Base-by-base conservation (phyloP, 805 yeast genomes). In the Ogataea saltuana region DNA sequence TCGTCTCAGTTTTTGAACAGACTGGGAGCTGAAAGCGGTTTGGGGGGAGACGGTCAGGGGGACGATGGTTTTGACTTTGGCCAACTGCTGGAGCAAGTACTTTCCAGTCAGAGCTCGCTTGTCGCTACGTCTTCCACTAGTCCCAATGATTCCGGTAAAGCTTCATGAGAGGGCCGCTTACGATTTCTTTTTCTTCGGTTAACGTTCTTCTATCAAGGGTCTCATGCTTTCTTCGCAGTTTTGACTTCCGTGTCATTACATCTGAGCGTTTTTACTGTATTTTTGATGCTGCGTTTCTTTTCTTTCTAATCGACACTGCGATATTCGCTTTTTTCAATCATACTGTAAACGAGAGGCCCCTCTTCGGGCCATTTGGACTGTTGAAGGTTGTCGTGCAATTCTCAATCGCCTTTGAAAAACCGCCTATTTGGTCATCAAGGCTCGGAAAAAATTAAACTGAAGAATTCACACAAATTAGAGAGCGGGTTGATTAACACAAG, bases 41-140 rank as follows among this genome's bases (percentile, higher is more conserved):
- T 49, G 23, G 37, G 37, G 7, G 41, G 42, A 16, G 49, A 49
- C 18, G 42, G 39, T 21, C 44, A 46, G 31, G 44, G 48, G 7
- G 34, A 46, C 10, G 50, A 44, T 23, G 39, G 41, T 18, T 34
- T 41, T 17, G 59, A 55, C 34, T 51, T 44, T 26, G 44, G 46
- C 7, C 42, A 44, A 11, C 42, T 55, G 8, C 28, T 55, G 36
- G 59, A 55, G 23, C 59, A 55, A 39, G 52, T 55, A 17, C 42
- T 55, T 27, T 44, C 53, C 12, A 47, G 52, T 16, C 54, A 51
- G 31, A 50, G 39, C 29, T 23, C 41, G 25, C 41, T 49, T 2
- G 44, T 50, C 15, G 28, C 49, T 23, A 48, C 44, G 9, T 37
- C 45, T 15, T 43, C 43, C 10, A n/a, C 37, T 10, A 33, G 13